Evolutionary conservation across 495 filamentous ascomycete genomes (phyloP).

Genomic region (Podospora didyma): DNA sequence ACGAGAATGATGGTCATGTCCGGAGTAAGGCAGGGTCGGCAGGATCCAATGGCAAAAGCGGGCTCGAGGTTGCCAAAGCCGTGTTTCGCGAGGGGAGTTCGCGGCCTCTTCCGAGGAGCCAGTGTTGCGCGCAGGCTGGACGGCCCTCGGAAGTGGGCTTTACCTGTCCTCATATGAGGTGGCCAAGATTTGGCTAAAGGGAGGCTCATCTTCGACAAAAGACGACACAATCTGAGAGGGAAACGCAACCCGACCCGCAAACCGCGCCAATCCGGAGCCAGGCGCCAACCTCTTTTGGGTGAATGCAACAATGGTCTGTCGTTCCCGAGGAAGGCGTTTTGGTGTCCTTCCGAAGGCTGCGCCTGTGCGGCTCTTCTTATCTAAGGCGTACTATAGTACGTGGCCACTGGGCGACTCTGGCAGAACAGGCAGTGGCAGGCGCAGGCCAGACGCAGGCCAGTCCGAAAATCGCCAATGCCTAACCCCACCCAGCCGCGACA

Average conservation of each 20-base stretch:
- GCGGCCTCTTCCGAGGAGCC: slow-evolving; percentile 75
- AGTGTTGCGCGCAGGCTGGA: slow-evolving; percentile 73
- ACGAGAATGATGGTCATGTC: slow-evolving; percentile 69
- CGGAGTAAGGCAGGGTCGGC: slow-evolving; percentile 14
- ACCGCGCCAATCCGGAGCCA: too few relatives aligned
- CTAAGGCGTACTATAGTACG: too few relatives aligned
- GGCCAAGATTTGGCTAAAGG: slow-evolving; percentile 62
- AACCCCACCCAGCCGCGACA: too few relatives aligned
- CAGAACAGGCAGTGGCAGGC: too few relatives aligned
- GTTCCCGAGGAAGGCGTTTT: too few relatives aligned
- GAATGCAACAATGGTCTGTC: too few relatives aligned
- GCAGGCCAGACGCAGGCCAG: too few relatives aligned
- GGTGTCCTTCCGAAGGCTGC: too few relatives aligned
- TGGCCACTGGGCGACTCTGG: too few relatives aligned
- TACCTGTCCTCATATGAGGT: slow-evolving; percentile 87
- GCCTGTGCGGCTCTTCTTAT: too few relatives aligned
- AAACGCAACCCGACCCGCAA: not conserved
- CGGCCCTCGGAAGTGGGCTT: slow-evolving; percentile 71
- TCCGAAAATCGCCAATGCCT: too few relatives aligned
- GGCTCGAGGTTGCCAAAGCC: slow-evolving; percentile 55
- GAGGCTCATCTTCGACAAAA: slow-evolving; percentile 9
- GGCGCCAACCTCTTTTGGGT: too few relatives aligned
- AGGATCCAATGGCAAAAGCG: slow-evolving; percentile 18
- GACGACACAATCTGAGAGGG: not conserved
- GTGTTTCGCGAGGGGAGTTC: slow-evolving; percentile 59